Base-by-base conservation (phyloP, 2,329 filamentous ascomycete species). In the Beauveria brongniartii region DNA sequence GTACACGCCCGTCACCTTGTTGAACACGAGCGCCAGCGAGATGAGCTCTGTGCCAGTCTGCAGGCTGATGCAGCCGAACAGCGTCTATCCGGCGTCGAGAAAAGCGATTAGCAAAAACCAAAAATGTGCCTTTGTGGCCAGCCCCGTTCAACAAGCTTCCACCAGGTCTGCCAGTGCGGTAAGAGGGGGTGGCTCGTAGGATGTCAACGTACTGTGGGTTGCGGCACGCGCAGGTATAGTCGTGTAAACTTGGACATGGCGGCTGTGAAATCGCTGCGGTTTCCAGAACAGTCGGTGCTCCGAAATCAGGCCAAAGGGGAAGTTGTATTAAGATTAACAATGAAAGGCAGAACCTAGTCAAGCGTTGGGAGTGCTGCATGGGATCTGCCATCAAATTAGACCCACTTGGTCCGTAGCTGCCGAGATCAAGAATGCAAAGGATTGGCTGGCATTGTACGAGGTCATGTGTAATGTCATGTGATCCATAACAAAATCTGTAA, bases 1-100 rank as follows among this genome's bases (percentile, higher is more conserved):
- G 75, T 96, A 97, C 67, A 96, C 80, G 62, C 92, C 92, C 55
- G 91, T 93, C 66, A 92, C 84, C 75, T 96, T 96, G 81, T 97
- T 97, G 77, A 97, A 87, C 60, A 95, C 81, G 65, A 96, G 84
- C 12, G 89, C 86, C 64, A 94, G 81, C 5, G 89, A 87, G 69
- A 96, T 91, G 69, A 97, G 82, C 67, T 94, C 91, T 52, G 90
- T 88, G 66, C 91, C 92, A 40, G 90, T 93, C 68, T 91, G 89
- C 59, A 97, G 85, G 70, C 89, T 90, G 79, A 96, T 88, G 69
- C 92, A 79, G 71, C 90, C 91, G 66, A 96, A 83, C 73, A 96
- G 93, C 52, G 85, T 88, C 92, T 96, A 72, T 46, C 64, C 40
- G 20, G 9, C 43, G 14, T 26, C 12, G 30, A 58, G 30, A 62